A percentile compares a stretch with the other conserved stretches of the same genome.
Conservation (phyloP, 2,329 filamentous ascomycete species). For the Emydomyces testavorans region DNA sequence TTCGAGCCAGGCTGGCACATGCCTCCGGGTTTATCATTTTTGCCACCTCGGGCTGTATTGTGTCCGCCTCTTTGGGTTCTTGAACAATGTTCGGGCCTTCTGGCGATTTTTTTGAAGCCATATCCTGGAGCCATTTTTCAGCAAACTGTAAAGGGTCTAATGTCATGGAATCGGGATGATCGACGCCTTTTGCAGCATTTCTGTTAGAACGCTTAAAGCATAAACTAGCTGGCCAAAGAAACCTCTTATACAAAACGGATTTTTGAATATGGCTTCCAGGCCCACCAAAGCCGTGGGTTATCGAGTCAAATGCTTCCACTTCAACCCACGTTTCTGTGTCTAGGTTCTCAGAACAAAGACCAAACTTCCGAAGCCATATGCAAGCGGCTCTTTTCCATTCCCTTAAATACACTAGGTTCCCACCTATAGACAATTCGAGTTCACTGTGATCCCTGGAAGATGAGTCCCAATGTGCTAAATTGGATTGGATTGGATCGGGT, state of each 20-base stretch:
- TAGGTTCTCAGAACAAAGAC: slow-evolving; percentile 23
- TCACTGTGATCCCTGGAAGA: background rate
- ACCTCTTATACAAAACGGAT: slow-evolving; percentile 29
- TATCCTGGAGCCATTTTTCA: slow-evolving; percentile 30
- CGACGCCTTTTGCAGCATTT: slow-evolving; percentile 16
- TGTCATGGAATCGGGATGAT: slow-evolving; percentile 16
- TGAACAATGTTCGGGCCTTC: slow-evolving; percentile 10
- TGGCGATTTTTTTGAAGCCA: slow-evolving; percentile 18
- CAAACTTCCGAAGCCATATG: slow-evolving; percentile 31
- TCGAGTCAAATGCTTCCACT: slow-evolving; percentile 28
- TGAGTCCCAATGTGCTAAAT: background rate
- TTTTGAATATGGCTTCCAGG: slow-evolving; percentile 21
- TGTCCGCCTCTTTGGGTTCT: slow-evolving; percentile 15
- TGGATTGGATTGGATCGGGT: background rate
- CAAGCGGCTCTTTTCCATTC: slow-evolving; percentile 30
- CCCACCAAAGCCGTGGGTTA: slow-evolving; percentile 12
- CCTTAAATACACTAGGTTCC: slow-evolving; percentile 13
- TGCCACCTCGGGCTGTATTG: slow-evolving; percentile 20
- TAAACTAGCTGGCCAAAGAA: slow-evolving; percentile 36
- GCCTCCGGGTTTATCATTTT: slow-evolving; percentile 22
- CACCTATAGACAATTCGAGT: background rate
- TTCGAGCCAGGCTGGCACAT: slow-evolving; percentile 31
- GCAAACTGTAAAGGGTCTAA: slow-evolving; percentile 35
- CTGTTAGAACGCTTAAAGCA: slow-evolving; percentile 31
- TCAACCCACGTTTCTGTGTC: slow-evolving; percentile 32